These are phyloP conservation scores for Agastache rugosa DNA, from an alignment of 257 asterid species.

Conservation along the genomic window DNA sequence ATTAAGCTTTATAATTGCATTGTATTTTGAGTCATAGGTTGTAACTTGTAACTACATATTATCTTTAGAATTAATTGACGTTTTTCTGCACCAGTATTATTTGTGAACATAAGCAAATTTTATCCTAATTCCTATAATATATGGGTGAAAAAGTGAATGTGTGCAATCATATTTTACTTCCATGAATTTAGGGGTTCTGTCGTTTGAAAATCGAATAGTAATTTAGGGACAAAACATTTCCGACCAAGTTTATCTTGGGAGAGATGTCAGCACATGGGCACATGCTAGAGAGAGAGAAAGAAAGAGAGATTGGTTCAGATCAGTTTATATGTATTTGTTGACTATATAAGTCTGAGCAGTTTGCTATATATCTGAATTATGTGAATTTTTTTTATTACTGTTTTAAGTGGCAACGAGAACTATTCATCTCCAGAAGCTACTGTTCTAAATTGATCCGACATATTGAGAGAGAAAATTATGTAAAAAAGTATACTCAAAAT, in stretches of 20 bases:
- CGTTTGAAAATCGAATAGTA: slow-evolving; percentile 14
- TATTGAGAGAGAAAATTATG: neutral
- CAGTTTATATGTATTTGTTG: neutral
- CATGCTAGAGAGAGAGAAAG: slow-evolving; percentile 16
- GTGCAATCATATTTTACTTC: neutral
- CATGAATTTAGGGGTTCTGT: neutral
- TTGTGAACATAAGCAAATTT: too few relatives aligned
- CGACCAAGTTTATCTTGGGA: slow-evolving; percentile 35
- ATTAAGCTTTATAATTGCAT: too few relatives aligned
- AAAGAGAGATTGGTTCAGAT: too few relatives aligned
- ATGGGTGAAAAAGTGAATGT: neutral
- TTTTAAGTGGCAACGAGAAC: neutral
- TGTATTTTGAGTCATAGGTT: too few relatives aligned
- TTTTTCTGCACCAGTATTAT: too few relatives aligned
- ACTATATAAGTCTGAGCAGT: neutral
- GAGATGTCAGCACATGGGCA: slow-evolving; percentile 52
- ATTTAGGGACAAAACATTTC: neutral
- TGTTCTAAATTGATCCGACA: neutral
- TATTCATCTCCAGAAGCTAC: neutral
- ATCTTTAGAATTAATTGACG: too few relatives aligned
- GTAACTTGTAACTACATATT: too few relatives aligned
- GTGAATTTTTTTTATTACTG: neutral
- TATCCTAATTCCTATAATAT: too few relatives aligned
- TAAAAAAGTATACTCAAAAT: too few relatives aligned
- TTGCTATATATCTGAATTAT: neutral